Conservation (phyloP, 2,329 filamentous ascomycete species). For the Arthrinium phaeospermum region DNA sequence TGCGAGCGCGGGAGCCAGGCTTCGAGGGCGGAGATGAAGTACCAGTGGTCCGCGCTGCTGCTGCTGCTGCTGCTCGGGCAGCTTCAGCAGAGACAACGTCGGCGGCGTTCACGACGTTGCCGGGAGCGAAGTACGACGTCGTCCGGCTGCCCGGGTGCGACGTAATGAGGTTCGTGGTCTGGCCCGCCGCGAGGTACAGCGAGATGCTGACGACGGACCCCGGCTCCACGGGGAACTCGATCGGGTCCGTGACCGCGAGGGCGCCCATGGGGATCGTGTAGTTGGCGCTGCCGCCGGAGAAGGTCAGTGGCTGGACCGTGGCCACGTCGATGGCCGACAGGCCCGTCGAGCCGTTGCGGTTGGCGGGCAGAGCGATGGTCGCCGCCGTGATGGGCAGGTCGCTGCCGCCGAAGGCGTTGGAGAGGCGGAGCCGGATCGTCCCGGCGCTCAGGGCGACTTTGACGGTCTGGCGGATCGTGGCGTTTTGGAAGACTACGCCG, state of each 20-base stretch:
- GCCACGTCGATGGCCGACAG: slow-evolving; percentile 51
- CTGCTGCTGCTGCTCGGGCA: slow-evolving; percentile 17
- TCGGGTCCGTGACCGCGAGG: slow-evolving; percentile 63
- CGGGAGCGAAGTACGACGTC: slow-evolving; percentile 58
- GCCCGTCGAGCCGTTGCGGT: slow-evolving; percentile 54
- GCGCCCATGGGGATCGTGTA: slow-evolving; percentile 60
- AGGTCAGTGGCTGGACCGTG: slow-evolving; percentile 58
- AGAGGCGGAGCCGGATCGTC: slow-evolving; percentile 63
- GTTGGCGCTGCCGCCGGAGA: slow-evolving; percentile 55
- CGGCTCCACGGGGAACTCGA: slow-evolving; percentile 54
- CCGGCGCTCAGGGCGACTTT: slow-evolving; percentile 58
- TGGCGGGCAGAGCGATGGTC: slow-evolving; percentile 57
- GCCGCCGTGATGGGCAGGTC: slow-evolving; percentile 63
- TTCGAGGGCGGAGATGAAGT: slow-evolving; percentile 64
- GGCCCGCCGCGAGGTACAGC: slow-evolving; percentile 63
- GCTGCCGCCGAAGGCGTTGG: slow-evolving; percentile 64
- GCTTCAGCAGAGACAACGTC: slow-evolving; percentile 42
- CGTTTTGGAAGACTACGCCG: slow-evolving; percentile 58
- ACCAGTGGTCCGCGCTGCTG: slow-evolving; percentile 55
- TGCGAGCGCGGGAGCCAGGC: slow-evolving; percentile 48
- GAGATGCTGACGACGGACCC: slow-evolving; percentile 58
- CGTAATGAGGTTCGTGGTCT: slow-evolving; percentile 60
- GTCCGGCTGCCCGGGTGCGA: slow-evolving; percentile 67
- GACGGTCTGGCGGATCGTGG: slow-evolving; percentile 67
- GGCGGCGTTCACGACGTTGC: slow-evolving; percentile 52